Conservation (phyloP, 1,139 yeast genomes). For the Yamadazyma atmosphaerica region DNA sequence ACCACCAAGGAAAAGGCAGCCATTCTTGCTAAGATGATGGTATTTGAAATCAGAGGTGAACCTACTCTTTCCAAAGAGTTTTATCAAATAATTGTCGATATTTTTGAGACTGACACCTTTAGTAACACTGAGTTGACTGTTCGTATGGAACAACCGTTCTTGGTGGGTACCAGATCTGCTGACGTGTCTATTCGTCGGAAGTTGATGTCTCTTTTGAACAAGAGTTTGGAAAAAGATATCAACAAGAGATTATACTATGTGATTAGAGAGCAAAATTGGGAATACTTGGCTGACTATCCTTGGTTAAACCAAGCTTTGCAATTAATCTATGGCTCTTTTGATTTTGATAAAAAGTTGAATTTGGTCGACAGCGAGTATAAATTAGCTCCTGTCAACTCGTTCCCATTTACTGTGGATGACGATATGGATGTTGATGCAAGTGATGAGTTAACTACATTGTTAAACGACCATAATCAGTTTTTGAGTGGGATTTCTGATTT, state of each 20-base stretch:
- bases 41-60: constrained; percentile 86
- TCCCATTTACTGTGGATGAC: constrained; percentile 32
- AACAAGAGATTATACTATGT: constrained; percentile 81
- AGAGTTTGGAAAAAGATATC: constrained; percentile 77
- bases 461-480: constrained; percentile 53
- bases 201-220: constrained; percentile 77
- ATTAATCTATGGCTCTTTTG: constrained; percentile 76
- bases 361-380: constrained; percentile 51
- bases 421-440: constrained; percentile 31
- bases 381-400: constrained; percentile 54
- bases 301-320: constrained; percentile 96
- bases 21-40: constrained; percentile 88
- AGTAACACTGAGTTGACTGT: constrained; percentile 89
- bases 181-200: constrained; percentile 75
- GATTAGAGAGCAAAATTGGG: constrained; percentile 95
- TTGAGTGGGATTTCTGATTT: constrained; percentile 44
- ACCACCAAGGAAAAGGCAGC: constrained; percentile 97
- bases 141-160: constrained; percentile 94
- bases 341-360: constrained; percentile 45
- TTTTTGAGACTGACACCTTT: constrained; percentile 79
- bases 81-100: constrained; percentile 82
- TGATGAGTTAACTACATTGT: constrained; percentile 32
- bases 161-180: constrained; percentile 86
- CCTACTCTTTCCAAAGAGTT: constrained; percentile 76
- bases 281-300: constrained; percentile 84